Evolutionary conservation across 1,139 yeast species (phyloP).

Genomic region (Schwanniomyces etchellsii): DNA sequence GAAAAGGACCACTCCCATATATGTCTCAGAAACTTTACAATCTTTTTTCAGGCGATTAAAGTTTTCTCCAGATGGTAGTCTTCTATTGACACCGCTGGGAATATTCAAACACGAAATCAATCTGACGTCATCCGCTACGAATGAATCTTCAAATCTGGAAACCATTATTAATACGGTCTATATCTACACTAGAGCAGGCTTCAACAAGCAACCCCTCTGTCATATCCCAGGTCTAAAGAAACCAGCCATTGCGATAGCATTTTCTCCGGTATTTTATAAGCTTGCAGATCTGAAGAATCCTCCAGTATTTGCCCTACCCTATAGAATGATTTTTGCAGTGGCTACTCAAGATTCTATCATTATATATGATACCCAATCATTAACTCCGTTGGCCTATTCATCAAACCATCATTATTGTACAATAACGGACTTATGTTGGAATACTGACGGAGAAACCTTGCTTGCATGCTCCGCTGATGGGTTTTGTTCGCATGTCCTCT

Average conservation of each 20-base stretch:
- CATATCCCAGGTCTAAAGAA: slow-evolving; percentile 74
- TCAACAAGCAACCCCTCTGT: slow-evolving; percentile 65
- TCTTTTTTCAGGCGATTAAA: slow-evolving; percentile 83
- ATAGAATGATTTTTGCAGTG: slow-evolving; percentile 82
- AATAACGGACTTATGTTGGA: slow-evolving; percentile 85
- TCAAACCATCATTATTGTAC: slow-evolving; percentile 84
- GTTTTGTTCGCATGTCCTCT: slow-evolving; percentile 66
- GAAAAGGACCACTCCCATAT: slow-evolving; percentile 24
- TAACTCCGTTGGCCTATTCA: slow-evolving; percentile 65
- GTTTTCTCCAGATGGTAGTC: slow-evolving; percentile 85
- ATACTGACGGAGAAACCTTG: slow-evolving; percentile 64
- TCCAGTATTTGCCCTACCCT: slow-evolving; percentile 48
- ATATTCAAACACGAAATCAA: slow-evolving; percentile 31
- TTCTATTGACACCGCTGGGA: slow-evolving; percentile 82
- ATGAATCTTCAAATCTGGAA: slow-evolving; percentile 12
- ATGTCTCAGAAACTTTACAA: slow-evolving; percentile 81
- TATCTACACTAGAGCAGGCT: slow-evolving; percentile 65
- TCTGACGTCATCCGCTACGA: slow-evolving; percentile 9
- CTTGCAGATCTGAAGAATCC: slow-evolving; percentile 11
- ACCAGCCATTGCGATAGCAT: slow-evolving; percentile 79
- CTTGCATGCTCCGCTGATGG: slow-evolving; percentile 92
- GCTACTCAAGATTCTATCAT: slow-evolving; percentile 89
- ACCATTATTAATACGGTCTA: slow-evolving; percentile 62
- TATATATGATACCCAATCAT: slow-evolving; percentile 71
- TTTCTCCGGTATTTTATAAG: slow-evolving; percentile 62